Conservation (phyloP, 108 stramenopile genomes). For the Pseudonitzschia delicatissima region DNA sequence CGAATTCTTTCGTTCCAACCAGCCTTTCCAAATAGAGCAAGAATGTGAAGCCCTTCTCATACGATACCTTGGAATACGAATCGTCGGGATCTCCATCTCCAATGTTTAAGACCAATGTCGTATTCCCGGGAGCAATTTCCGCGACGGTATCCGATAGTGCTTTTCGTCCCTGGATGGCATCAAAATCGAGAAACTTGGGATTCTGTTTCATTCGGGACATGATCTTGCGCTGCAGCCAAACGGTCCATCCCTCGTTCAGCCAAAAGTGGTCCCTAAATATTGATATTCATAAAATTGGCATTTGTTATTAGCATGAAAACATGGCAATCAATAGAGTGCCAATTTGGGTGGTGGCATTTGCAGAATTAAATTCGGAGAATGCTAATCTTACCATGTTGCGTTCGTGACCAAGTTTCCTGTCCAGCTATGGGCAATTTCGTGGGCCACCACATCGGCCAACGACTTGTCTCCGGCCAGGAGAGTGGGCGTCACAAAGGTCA, state of each 20-base stretch:
- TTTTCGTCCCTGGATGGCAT: slow-evolving; percentile 77
- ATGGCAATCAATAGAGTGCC: too few relatives aligned
- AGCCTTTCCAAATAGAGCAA: slow-evolving; percentile 76
- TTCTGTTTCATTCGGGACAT: slow-evolving; percentile 73
- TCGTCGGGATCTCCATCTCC: slow-evolving; percentile 95
- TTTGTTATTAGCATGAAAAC: too few relatives aligned
- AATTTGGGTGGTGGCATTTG: too few relatives aligned
- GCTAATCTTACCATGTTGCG: slow-evolving; percentile 54
- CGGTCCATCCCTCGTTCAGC: slow-evolving; percentile 99
- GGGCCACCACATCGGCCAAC: slow-evolving; percentile 94
- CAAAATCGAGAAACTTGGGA: slow-evolving; percentile 75
- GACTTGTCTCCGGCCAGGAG: slow-evolving; percentile 82
- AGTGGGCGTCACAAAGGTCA: slow-evolving; percentile 98
- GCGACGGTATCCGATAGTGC: slow-evolving; percentile 58
- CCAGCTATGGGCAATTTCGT: slow-evolving; percentile 89
- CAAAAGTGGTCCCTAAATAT: slow-evolving; percentile 79
- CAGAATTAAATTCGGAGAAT: slow-evolving; percentile 13
- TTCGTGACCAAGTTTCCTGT: slow-evolving; percentile 97
- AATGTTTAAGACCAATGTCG: slow-evolving; percentile 71
- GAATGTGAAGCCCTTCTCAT: slow-evolving; percentile 85
- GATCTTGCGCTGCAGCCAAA: slow-evolving; percentile 95
- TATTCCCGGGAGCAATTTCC: slow-evolving; percentile 67
- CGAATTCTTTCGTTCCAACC: slow-evolving; percentile 80
- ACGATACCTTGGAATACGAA: slow-evolving; percentile 84
- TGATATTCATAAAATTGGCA: too few relatives aligned